Conservation (phyloP, 2,329 filamentous ascomycete species). For the Elsinoe australis region DNA sequence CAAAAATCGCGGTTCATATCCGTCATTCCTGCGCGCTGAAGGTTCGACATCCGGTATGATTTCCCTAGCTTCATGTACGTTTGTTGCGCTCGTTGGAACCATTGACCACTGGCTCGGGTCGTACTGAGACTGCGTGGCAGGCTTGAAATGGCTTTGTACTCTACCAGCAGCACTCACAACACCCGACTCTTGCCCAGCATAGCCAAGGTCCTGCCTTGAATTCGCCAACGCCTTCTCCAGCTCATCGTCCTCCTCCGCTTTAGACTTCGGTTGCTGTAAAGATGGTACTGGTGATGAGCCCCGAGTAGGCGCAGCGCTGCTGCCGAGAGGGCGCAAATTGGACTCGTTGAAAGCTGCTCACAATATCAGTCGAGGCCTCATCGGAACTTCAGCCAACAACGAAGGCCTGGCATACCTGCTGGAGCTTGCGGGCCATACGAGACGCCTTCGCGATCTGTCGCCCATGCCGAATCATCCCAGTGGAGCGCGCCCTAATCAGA, state of each 20-base stretch:
- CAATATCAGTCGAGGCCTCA: background rate
- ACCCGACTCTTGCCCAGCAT: conserved; percentile 46
- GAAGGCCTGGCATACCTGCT: background rate
- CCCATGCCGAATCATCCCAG: conserved; percentile 28
- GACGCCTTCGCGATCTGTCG: conserved; percentile 27
- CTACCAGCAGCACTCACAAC: conserved; percentile 12
- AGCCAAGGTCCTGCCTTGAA: conserved; percentile 21
- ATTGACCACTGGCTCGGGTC: conserved; percentile 50
- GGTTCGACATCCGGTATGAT: conserved; percentile 45
- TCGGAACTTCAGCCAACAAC: no score
- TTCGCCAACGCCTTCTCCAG: conserved; percentile 25
- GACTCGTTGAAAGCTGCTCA: conserved; percentile 19
- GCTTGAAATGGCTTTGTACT: conserved; percentile 40
- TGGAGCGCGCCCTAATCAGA: conserved; percentile 16
- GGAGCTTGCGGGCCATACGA: conserved; percentile 17
- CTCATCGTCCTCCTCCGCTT: conserved; percentile 28
- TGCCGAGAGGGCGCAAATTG: conserved; percentile 26
- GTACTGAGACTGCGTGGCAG: conserved; percentile 48
- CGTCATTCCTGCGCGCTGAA: conserved; percentile 39
- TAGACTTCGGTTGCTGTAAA: conserved; percentile 24
- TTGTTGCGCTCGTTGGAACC: conserved; percentile 35
- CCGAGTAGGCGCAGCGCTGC: conserved; percentile 28
- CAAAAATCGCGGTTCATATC: conserved; percentile 49
- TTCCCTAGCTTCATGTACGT: conserved; percentile 37
- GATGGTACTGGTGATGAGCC: conserved; percentile 25